Evolutionary conservation across 352 stramenopile genomes (phyloP).

Genomic region (Phytopythium helicoides): DNA sequence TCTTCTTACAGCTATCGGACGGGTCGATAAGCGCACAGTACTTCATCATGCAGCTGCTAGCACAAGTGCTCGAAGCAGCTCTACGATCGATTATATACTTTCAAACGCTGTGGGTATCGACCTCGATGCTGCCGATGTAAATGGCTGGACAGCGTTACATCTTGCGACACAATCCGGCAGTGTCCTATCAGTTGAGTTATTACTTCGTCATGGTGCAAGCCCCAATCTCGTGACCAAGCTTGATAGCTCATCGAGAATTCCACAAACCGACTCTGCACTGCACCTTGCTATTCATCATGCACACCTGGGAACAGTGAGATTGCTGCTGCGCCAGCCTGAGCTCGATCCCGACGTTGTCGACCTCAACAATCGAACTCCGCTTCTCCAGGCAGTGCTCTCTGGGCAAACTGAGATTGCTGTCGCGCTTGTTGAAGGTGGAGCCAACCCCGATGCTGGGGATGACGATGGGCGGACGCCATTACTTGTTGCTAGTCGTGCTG

Average conservation of each 20-base stretch:
- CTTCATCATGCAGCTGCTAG: conserved; percentile 7
- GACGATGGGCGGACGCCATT: conserved; percentile 5
- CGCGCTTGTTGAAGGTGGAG: conserved; percentile 1
- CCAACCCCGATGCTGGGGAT: conserved; percentile 2
- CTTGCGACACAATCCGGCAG: conserved; percentile 5
- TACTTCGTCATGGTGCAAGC: neutral
- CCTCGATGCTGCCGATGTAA: neutral
- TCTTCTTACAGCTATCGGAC: neutral
- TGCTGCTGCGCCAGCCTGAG: neutral
- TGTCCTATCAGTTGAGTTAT: neutral
- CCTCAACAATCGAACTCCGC: neutral
- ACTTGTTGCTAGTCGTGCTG: neutral
- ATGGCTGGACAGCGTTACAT: conserved; percentile 3
- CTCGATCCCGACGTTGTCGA: neutral
- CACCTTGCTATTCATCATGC: conserved; percentile 4
- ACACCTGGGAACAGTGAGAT: neutral
- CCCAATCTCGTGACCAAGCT: neutral
- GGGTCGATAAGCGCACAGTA: neutral
- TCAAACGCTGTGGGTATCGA: neutral
- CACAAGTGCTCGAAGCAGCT: neutral
- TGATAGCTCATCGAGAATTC: neutral
- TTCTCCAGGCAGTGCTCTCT: neutral
- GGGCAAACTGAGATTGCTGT: conserved; percentile 3
- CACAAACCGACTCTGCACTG: conserved; percentile 4
- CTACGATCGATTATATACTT: conserved; percentile 1